Evolutionary conservation across 768 basidiomycete genomes (phyloP).

Genomic region (Agrocybe chaxingu): DNA sequence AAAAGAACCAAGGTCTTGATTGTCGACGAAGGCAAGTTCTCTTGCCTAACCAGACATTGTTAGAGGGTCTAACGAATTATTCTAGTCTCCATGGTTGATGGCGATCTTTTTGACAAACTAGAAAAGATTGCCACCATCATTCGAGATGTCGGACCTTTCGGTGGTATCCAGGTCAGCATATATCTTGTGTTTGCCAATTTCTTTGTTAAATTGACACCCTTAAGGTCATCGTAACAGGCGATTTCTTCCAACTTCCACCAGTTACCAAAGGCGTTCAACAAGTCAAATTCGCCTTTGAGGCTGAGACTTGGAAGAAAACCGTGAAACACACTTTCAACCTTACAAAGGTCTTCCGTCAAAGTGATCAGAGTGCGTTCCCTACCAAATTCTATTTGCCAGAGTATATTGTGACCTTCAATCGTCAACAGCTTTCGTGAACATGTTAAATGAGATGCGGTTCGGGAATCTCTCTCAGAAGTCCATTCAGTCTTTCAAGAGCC

Average conservation of each 20-base stretch:
- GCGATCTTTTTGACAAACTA: constrained; percentile 89
- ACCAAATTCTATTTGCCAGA: background rate
- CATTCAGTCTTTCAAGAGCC: constrained; percentile 62
- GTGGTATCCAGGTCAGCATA: constrained; percentile 79
- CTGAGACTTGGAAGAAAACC: constrained; percentile 67
- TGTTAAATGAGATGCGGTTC: constrained; percentile 99
- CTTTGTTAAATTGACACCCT: background rate
- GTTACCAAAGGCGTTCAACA: constrained; percentile 59
- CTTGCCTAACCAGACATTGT: background rate
- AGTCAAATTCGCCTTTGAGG: constrained; percentile 93
- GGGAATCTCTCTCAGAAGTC: constrained; percentile 66
- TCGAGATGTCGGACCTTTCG: constrained; percentile 72
- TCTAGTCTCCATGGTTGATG: constrained; percentile 96
- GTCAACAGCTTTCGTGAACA: constrained; percentile 78
- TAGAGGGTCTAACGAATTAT: background rate
- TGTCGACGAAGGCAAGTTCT: constrained; percentile 65
- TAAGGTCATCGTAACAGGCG: constrained; percentile 89
- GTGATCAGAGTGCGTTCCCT: constrained; percentile 68
- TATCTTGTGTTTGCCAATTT: background rate
- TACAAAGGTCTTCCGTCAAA: constrained; percentile 93
- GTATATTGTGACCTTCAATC: background rate
- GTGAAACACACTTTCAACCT: constrained; percentile 87
- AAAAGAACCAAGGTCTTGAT: constrained; percentile 78
- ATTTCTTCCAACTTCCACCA: constrained; percentile 98
- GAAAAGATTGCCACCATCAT: constrained; percentile 64